Conservation (phyloP, 2,329 filamentous ascomycete species). For the Botryotinia narcissicola region DNA sequence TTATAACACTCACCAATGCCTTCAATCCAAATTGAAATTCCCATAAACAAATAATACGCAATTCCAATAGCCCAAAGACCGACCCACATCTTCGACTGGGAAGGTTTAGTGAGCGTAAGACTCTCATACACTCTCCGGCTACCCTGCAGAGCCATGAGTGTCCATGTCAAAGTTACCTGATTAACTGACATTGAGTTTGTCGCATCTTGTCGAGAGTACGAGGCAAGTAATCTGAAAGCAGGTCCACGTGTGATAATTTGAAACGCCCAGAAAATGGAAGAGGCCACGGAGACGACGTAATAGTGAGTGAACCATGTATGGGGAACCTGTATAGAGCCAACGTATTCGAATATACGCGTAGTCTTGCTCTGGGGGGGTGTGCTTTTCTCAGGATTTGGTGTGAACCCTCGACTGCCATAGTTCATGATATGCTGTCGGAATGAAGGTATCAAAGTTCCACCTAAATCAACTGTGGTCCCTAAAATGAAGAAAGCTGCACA, state of each 20-base stretch:
- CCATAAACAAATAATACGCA: slow-evolving; percentile 71
- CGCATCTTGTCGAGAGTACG: slow-evolving; percentile 31
- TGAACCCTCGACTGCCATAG: slow-evolving; percentile 35
- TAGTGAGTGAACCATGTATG: slow-evolving; percentile 90
- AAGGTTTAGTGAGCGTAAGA: slow-evolving; percentile 60
- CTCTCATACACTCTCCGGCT: slow-evolving; percentile 75
- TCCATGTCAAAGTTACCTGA: slow-evolving; percentile 66
- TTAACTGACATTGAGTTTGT: slow-evolving; percentile 52
- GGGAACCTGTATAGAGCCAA: slow-evolving; percentile 55
- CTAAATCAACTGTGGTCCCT: slow-evolving; percentile 31
- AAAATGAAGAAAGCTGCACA: slow-evolving; percentile 36
- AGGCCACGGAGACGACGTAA: slow-evolving; percentile 69
- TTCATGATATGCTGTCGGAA: slow-evolving; percentile 36
- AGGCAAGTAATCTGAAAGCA: slow-evolving; percentile 50
- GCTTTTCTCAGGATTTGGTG: slow-evolving; percentile 11
- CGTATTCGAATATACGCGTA: slow-evolving; percentile 23
- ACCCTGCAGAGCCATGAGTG: slow-evolving; percentile 74
- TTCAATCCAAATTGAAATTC: slow-evolving; percentile 81
- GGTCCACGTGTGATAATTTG: slow-evolving; percentile 58
- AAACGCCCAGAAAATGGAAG: slow-evolving; percentile 70
- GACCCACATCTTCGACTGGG: slow-evolving; percentile 74
- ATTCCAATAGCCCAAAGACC: slow-evolving; percentile 79
- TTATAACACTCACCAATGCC: slow-evolving; percentile 58
- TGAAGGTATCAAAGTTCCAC: slow-evolving; percentile 33
- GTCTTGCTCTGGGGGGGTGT: slow-evolving; percentile 5